Evolutionary conservation across 129 eudicot genomes (phyloP).

Genomic region (Centrapalus pauciflorus): DNA sequence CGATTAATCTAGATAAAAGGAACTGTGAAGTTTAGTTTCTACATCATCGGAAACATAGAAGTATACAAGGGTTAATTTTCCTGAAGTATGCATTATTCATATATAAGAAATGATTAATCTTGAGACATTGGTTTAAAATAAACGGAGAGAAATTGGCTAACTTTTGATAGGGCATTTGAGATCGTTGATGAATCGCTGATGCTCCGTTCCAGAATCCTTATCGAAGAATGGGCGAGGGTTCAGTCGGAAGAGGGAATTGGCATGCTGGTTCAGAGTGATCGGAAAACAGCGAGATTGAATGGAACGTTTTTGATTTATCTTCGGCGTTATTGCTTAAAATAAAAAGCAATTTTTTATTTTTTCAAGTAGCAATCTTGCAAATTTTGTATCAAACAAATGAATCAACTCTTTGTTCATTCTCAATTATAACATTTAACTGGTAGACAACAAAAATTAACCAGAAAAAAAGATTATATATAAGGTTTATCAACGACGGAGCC

Average conservation of each 20-base stretch:
- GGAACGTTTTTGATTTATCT: too few relatives aligned
- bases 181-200: not conserved
- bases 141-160: not conserved
- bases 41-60: not conserved
- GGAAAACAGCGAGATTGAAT: not conserved
- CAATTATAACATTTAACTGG: too few relatives aligned
- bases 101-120: not conserved
- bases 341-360: too few relatives aligned
- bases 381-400: too few relatives aligned
- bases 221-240: not conserved
- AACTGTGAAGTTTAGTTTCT: not conserved
- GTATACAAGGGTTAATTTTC: not conserved
- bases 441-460: too few relatives aligned
- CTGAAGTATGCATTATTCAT: not conserved
- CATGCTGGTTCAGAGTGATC: not conserved
- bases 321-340: too few relatives aligned
- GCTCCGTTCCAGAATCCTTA: not conserved
- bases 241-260: not conserved
- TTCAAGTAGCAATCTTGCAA: too few relatives aligned
- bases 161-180: slow-evolving; percentile 11
- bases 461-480: too few relatives aligned
- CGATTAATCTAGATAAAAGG: not conserved
- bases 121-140: not conserved
- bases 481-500: too few relatives aligned
- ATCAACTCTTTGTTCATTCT: too few relatives aligned